Conservation (phyloP, 257 asterid genomes). For the Solanum sitiens region DNA sequence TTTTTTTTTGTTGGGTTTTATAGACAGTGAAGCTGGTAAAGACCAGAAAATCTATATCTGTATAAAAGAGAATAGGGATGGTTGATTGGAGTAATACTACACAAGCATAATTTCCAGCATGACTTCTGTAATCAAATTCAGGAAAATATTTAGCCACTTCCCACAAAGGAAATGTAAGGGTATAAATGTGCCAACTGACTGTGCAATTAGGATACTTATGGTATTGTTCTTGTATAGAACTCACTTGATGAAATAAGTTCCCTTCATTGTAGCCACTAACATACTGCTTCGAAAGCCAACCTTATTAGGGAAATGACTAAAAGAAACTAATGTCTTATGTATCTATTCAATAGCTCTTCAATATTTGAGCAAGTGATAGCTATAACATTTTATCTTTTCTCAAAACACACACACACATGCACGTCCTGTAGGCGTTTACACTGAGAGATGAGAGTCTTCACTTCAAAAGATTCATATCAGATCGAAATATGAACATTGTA, state of each 20-base stretch:
- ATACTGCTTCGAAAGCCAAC: neutral
- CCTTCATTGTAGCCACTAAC: neutral
- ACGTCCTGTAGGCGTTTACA: neutral
- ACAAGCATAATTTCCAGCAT: neutral
- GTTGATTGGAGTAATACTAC: neutral
- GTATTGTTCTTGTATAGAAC: neutral
- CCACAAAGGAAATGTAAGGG: neutral
- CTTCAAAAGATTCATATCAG: neutral
- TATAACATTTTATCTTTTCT: neutral
- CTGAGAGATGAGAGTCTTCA: neutral
- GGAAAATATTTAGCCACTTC: neutral
- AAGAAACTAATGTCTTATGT: neutral
- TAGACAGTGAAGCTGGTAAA: neutral
- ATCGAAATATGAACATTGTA: neutral
- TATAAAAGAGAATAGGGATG: neutral
- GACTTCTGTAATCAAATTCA: neutral
- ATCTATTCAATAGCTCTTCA: neutral
- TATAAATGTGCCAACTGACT: neutral
- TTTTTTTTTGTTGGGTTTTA: neutral
- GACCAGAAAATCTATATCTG: neutral
- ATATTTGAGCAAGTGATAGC: neutral
- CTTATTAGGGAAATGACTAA: neutral
- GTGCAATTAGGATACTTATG: neutral
- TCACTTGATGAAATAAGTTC: neutral
- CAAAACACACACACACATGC: neutral